Evolutionary conservation across 208 protist species (phyloP).

Genomic region (Polymyxa betae): DNA sequence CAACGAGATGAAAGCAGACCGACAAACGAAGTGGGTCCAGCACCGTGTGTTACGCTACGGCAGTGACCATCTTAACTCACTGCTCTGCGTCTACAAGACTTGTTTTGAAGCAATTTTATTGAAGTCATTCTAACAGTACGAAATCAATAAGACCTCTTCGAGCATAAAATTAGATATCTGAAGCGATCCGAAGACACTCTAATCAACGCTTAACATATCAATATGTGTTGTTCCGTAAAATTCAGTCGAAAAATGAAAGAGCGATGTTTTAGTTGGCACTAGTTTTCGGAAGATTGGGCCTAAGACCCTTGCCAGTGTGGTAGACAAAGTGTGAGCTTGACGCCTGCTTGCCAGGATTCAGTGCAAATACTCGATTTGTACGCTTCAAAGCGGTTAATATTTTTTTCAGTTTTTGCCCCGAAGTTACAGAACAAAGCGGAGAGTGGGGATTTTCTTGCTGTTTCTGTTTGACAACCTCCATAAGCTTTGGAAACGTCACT

Average conservation of each 20-base stretch:
- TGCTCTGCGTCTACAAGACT: no score
- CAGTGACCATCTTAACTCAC: no score
- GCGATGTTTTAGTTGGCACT: not conserved
- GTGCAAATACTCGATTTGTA: not conserved
- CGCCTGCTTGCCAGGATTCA: not conserved
- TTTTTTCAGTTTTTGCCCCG: not conserved
- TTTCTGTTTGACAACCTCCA: not conserved
- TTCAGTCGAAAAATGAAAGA: not conserved
- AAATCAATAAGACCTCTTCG: no score
- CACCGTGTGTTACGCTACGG: no score
- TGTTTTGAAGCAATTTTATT: no score
- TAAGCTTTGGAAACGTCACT: not conserved
- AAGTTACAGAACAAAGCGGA: not conserved
- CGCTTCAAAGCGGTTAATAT: not conserved
- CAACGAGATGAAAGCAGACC: no score
- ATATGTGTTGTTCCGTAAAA: no score
- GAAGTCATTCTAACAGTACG: no score
- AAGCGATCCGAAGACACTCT: no score
- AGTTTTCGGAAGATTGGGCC: not conserved
- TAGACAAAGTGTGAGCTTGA: not conserved
- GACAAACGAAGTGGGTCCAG: no score
- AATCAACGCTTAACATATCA: no score
- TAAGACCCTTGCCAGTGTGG: not conserved
- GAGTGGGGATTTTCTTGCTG: not conserved
- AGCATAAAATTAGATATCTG: no score